Evolutionary conservation across 2,329 filamentous ascomycete species (phyloP), one percentile per base, ranked within the genome.

Genomic region (Aurifilum marmelostoma): DNA sequence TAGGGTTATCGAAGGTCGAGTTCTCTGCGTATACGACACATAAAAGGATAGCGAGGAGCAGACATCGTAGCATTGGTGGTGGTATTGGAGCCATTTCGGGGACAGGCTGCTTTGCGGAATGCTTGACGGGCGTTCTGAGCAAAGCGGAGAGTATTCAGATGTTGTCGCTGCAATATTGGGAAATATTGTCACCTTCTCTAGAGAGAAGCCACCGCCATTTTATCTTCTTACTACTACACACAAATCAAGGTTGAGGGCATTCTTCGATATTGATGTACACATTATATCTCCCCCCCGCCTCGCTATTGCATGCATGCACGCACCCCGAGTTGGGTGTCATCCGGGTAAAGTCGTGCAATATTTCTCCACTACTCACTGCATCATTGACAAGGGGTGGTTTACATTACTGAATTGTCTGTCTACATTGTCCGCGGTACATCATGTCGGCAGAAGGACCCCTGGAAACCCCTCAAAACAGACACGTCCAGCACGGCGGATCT

Each of bases 1-100:
- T 80, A 3, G 81, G 81, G 72, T 83, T 83, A 47, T 71, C 69
- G 63, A 74, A 74, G 12, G 75, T 76, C 9, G 74, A 75, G 52
- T 76, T 77, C 5, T 60, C 16, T 14, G 59, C 63, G 27, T 34
- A 14, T 47, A 37, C 67, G 58, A 62, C 27, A 16, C 11, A 16
- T 50, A 52, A 47, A 32, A 66, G 43, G 24, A 39, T 24, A 7
- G 37, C 59, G 18, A 59, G 39, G 50, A 66, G 32, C 4, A 66
- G 37, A 58, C 4, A 60, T n/a, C 52, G 47, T 24, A 63, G 12
- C 18, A 56, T 24, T 12, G 32, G 41, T 5, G 18, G 29, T 3
- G 63, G 59, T 43, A 66, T n/a, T 9, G 24, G 16, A 56, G 63
- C 24, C 43, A 65, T 21, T 32, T 54, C 52, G 12, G n/a, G n/a